A percentile compares a stretch with the other conserved stretches of the same genome.
Conservation (phyloP, 2,329 filamentous ascomycete species). For the Pochonia chlamydosporia region DNA sequence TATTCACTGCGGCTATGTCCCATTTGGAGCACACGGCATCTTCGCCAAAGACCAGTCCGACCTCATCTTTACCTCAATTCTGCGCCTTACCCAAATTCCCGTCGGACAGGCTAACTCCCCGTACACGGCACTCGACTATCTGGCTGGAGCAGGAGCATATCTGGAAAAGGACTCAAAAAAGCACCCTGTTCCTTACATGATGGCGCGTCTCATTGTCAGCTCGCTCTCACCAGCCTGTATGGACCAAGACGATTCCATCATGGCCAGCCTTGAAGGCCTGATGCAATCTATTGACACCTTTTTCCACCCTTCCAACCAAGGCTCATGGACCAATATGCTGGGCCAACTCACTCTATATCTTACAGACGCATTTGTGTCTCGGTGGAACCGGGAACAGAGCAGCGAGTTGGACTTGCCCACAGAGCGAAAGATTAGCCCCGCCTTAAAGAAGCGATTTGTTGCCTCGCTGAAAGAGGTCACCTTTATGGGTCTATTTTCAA, state of each 20-base stretch:
- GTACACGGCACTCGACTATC: constrained; percentile 79
- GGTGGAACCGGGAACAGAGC: constrained; percentile 92
- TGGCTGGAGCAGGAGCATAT: constrained; percentile 76
- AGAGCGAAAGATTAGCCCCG: constrained; percentile 71
- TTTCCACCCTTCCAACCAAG: constrained; percentile 96
- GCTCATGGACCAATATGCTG: constrained; percentile 82
- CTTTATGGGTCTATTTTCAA: constrained; percentile 97
- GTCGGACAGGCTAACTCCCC: constrained; percentile 93
- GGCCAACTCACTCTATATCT: constrained; percentile 89
- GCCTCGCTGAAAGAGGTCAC: constrained; percentile 83
- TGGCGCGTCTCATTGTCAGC: constrained; percentile 89
- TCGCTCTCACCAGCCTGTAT: constrained; percentile 82
- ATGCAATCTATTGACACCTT: constrained; percentile 97
- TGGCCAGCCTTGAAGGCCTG: constrained; percentile 81
- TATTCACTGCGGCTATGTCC: constrained; percentile 65
- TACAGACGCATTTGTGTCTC: constrained; percentile 92
- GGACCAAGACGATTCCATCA: constrained; percentile 68
- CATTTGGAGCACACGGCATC: constrained; percentile 81
- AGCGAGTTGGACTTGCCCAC: constrained; percentile 83
- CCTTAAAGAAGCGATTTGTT: constrained; percentile 86
- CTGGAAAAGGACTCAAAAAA: constrained; percentile 91
- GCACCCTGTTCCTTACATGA: constrained; percentile 85
- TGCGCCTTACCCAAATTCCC: constrained; percentile 88
- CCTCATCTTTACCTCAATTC: constrained; percentile 83
- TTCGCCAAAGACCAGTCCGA: constrained; percentile 90